Percentiles rank a stretch among this genome's conserved stretches.
Evolutionary conservation across 1,139 yeast species (phyloP).

Genomic region (Geotrichum phurueaensis): DNA sequence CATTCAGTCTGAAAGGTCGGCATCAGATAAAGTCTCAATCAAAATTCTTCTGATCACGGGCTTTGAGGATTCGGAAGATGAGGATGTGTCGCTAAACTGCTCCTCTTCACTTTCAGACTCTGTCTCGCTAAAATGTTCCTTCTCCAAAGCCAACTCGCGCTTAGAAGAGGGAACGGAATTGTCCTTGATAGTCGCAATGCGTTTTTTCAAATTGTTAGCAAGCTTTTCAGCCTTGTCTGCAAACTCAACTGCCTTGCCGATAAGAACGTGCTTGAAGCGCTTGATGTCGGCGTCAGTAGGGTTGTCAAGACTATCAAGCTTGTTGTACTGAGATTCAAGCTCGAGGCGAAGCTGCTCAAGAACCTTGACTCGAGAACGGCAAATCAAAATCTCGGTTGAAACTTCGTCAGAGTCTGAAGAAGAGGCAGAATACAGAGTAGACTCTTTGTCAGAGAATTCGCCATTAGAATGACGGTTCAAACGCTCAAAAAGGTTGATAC

Average conservation of each 20-base stretch:
- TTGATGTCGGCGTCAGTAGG: neutral
- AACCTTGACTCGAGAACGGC: slow-evolving; percentile 6
- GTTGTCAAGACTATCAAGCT: slow-evolving; percentile 6
- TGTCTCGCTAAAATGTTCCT: neutral
- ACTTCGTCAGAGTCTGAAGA: neutral
- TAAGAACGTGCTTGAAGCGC: slow-evolving; percentile 9
- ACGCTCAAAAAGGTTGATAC: neutral
- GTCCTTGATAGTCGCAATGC: neutral
- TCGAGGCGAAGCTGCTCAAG: slow-evolving; percentile 7
- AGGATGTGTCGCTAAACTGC: neutral
- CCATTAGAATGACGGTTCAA: neutral
- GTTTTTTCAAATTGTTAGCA: neutral
- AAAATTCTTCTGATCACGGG: neutral
- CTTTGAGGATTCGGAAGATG: neutral
- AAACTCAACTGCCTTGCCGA: slow-evolving; percentile 11
- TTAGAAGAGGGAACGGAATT: neutral
- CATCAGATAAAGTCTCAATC: neutral
- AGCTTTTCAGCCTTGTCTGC: slow-evolving; percentile 8
- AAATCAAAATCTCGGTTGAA: neutral
- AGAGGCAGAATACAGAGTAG: neutral
- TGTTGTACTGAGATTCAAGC: slow-evolving; percentile 8
- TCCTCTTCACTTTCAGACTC: neutral
- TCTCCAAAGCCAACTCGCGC: neutral
- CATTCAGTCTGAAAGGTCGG: neutral
- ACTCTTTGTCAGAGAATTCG: neutral